phyloP scores from a whole-genome alignment of 352 stramenopile species.

The Phytophthora vignae region DNA sequence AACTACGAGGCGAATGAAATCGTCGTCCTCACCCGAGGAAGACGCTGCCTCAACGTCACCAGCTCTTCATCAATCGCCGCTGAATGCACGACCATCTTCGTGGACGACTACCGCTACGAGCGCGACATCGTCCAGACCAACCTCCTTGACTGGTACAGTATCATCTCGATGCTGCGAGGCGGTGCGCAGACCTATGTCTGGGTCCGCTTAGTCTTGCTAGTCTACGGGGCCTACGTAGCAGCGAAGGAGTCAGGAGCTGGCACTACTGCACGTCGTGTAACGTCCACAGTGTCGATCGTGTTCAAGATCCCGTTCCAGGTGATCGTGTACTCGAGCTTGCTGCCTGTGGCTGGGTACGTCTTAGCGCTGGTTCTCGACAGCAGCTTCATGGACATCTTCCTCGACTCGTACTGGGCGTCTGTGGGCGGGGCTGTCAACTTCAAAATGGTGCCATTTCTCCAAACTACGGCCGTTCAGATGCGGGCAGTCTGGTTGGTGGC shows the following conservation, averaged over 20 bases:
- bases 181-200: conserved; percentile 54
- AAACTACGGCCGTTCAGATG: conserved; percentile 51
- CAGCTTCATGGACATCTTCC: conserved; percentile 46
- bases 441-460: conserved; percentile 37
- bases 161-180: conserved; percentile 43
- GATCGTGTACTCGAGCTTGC: conserved; percentile 56
- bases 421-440: conserved; percentile 31
- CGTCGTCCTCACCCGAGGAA: conserved; percentile 43
- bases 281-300: conserved; percentile 28
- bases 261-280: neutral
- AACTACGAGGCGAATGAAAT: conserved; percentile 40
- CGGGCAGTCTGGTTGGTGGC: conserved; percentile 54
- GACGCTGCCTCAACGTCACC: conserved; percentile 14
- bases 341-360: conserved; percentile 51
- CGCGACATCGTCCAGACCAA: conserved; percentile 46
- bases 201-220: conserved; percentile 43
- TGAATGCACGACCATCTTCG: conserved; percentile 41
- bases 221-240: conserved; percentile 14
- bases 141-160: conserved; percentile 39
- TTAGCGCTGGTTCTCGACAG: conserved; percentile 49
- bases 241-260: neutral
- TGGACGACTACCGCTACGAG: conserved; percentile 71
- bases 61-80: neutral
- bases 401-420: conserved; percentile 49
- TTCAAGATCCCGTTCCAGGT: conserved; percentile 61